Evolutionary conservation across 305 asterid species (phyloP).

Genomic region (Caryopteris hybrid): DNA sequence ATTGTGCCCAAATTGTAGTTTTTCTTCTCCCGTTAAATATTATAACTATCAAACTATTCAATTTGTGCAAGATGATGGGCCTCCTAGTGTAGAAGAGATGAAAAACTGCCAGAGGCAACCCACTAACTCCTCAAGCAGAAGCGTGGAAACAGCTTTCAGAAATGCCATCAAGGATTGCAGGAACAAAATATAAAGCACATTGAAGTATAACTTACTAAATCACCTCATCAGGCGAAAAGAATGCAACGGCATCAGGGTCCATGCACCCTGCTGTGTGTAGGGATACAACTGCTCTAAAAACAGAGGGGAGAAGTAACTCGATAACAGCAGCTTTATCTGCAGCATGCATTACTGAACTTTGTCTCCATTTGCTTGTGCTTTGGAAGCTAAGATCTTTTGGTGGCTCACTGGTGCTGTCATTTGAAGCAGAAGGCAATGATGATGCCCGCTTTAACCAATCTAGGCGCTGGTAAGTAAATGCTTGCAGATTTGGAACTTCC

Average conservation of each 20-base stretch:
- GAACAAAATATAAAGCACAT: conserved; percentile 1
- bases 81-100: neutral
- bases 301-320: conserved; percentile 71
- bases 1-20: conserved; percentile 3
- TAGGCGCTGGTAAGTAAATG: conserved; percentile 67
- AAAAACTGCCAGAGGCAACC: neutral
- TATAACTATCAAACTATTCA: neutral
- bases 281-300: conserved; percentile 78
- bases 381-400: conserved; percentile 57
- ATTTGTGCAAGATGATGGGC: neutral
- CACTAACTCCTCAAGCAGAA: neutral
- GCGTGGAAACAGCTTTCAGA: neutral
- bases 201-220: conserved; percentile 20
- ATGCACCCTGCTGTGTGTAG: conserved; percentile 83
- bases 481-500: conserved; percentile 64
- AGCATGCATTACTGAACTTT: conserved; percentile 42
- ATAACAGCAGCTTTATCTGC: conserved; percentile 71
- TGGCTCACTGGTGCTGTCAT: conserved; percentile 45
- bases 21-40: neutral
- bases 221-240: conserved; percentile 97
- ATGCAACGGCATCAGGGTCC: conserved; percentile 83
- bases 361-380: conserved; percentile 51
- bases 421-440: conserved; percentile 49
- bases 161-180: conserved; percentile 9
- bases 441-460: conserved; percentile 89